Percentiles rank a stretch among this genome's conserved stretches.
These are phyloP conservation scores for Hyaloraphidium curvatum DNA, from an alignment of 192 early-diverging fungal genomes.

Conservation along the genomic window DNA sequence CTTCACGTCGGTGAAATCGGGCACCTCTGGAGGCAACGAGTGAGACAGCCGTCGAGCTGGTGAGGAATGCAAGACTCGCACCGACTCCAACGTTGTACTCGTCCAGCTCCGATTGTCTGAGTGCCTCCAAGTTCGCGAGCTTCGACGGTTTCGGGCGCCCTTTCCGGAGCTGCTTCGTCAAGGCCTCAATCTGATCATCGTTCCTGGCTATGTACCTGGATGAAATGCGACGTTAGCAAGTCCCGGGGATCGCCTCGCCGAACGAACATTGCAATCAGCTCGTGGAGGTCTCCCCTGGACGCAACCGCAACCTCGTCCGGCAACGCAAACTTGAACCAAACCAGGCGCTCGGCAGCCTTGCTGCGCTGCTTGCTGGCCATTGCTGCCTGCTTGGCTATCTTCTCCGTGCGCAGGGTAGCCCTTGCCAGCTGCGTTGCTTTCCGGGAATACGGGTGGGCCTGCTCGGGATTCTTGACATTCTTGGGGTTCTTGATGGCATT, in stretches of 20 bases:
- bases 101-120: slow-evolving; percentile 16
- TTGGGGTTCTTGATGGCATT: slow-evolving; percentile 28
- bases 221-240: slow-evolving; percentile 5
- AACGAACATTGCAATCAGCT: slow-evolving; percentile 20
- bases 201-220: slow-evolving; percentile 33
- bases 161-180: slow-evolving; percentile 17
- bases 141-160: slow-evolving; percentile 19
- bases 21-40: slow-evolving; percentile 13
- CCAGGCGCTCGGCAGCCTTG: slow-evolving; percentile 27
- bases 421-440: slow-evolving; percentile 47
- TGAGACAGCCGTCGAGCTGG: background rate
- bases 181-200: slow-evolving; percentile 30
- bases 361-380: slow-evolving; percentile 14
- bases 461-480: slow-evolving; percentile 35
- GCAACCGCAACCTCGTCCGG: slow-evolving; percentile 17
- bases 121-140: slow-evolving; percentile 13
- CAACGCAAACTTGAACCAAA: slow-evolving; percentile 45
- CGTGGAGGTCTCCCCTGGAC: slow-evolving; percentile 20
- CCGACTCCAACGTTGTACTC: slow-evolving; percentile 24
- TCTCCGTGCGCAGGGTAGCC: slow-evolving; percentile 30
- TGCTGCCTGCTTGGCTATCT: slow-evolving; percentile 21
- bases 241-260: background rate
- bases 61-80: slow-evolving; percentile 2
- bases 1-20: slow-evolving; percentile 18
- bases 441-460: slow-evolving; percentile 56